Evolutionary conservation across 192 early-diverging fungal species (phyloP).

Genomic region (Jimgerdemannia flammicorona): DNA sequence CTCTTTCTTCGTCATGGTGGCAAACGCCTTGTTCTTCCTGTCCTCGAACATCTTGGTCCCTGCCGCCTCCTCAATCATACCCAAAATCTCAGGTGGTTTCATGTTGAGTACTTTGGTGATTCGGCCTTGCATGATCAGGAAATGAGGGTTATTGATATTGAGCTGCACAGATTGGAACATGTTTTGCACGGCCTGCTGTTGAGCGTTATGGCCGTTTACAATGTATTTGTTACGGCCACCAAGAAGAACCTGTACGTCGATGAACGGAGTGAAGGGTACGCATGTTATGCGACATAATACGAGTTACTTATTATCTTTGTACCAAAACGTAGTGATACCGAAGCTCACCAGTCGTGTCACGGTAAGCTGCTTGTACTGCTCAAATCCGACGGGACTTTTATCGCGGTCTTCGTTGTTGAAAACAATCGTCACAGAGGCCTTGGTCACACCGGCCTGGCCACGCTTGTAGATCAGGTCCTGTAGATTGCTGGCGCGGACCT

Average conservation of each 20-base stretch:
- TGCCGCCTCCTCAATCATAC: constrained; percentile 99
- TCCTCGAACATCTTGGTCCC: constrained; percentile 99
- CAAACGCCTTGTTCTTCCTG: constrained; percentile 90
- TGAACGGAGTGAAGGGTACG: neutral
- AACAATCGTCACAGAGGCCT: constrained; percentile 95
- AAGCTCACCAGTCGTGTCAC: constrained; percentile 90
- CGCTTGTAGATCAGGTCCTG: constrained; percentile 98
- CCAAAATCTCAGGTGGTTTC: constrained; percentile 93
- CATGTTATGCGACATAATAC: neutral
- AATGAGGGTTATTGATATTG: constrained; percentile 99
- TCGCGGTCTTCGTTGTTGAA: constrained; percentile 90
- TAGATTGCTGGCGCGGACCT: constrained; percentile 89
- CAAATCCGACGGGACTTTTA: constrained; percentile 85
- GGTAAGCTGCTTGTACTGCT: constrained; percentile 79
- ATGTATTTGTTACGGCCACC: constrained; percentile 96
- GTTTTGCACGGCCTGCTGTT: constrained; percentile 85
- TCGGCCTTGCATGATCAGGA: constrained; percentile 98
- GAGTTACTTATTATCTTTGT: neutral
- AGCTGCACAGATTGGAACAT: constrained; percentile 97
- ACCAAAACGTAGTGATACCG: constrained; percentile 4
- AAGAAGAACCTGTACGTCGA: constrained; percentile 57
- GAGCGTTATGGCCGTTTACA: constrained; percentile 90
- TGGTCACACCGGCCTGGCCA: constrained; percentile 98
- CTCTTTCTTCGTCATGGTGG: constrained; percentile 94
- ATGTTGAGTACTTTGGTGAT: constrained; percentile 99